Evolutionary conservation across 2,329 filamentous ascomycete genomes (phyloP).

Genomic region (Calonectria pseudoreteaudii): DNA sequence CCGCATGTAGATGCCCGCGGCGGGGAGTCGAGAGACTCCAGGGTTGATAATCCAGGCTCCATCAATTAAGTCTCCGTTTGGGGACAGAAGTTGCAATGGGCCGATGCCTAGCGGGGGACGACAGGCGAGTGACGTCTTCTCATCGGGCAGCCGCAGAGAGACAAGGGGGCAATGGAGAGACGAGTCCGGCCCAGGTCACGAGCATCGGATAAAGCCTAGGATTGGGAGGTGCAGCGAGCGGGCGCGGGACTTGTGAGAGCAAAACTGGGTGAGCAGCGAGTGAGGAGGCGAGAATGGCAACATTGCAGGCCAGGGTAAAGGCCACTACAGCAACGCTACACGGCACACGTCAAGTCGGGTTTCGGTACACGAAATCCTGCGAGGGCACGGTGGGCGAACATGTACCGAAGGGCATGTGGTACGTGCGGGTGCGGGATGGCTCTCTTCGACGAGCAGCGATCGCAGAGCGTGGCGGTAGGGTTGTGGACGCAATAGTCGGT

Average conservation of each 20-base stretch:
- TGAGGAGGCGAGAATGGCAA: constrained; percentile 9
- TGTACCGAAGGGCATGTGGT: constrained; percentile 20
- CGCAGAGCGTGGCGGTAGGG: constrained; percentile 35
- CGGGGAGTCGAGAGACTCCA: constrained; percentile 34
- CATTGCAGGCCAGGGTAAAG: constrained; percentile 11
- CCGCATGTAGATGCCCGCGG: constrained; percentile 37
- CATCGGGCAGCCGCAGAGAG: constrained; percentile 29
- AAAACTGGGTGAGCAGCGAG: constrained; percentile 24
- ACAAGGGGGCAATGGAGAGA: constrained; percentile 18
- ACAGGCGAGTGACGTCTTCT: constrained; percentile 36
- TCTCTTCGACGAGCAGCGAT: constrained; percentile 16
- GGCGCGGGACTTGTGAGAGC: constrained; percentile 20
- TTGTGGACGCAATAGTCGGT: constrained; percentile 38
- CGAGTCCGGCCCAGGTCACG: constrained; percentile 35
- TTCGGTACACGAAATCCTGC: constrained; percentile 28
- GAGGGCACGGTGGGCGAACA: constrained; percentile 20
- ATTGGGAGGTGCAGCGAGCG: constrained; percentile 23
- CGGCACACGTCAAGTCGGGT: neutral
- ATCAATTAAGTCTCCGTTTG: constrained; percentile 27
- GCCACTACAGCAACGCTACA: constrained; percentile 26
- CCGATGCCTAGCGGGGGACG: constrained; percentile 26
- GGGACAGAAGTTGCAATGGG: constrained; percentile 32
- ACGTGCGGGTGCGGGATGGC: constrained; percentile 9
- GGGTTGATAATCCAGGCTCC: constrained; percentile 31
- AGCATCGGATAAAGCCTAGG: constrained; percentile 25